Conservation (phyloP, 2,329 filamentous ascomycete genomes). For the Scedosporium aurantiacum region DNA sequence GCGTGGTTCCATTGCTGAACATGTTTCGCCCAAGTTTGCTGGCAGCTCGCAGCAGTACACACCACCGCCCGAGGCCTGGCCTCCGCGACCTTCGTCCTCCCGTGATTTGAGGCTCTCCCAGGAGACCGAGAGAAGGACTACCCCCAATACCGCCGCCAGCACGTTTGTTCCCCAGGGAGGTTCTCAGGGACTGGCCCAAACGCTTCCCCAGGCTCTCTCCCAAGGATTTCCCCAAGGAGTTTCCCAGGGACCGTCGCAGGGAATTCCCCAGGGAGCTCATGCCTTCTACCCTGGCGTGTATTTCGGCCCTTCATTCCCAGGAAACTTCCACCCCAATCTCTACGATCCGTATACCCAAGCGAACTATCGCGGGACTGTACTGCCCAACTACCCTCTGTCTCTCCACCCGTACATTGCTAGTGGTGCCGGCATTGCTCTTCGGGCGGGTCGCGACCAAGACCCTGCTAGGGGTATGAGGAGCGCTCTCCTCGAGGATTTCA, state of each 20-base stretch:
- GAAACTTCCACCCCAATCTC: constrained; percentile 24
- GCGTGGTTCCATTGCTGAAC: background rate
- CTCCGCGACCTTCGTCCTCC: constrained; percentile 20
- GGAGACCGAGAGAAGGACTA: constrained; percentile 27
- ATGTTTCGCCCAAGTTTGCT: constrained; percentile 11
- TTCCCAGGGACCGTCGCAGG: too few relatives aligned
- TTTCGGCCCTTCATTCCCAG: constrained; percentile 16
- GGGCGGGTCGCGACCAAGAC: constrained; percentile 44
- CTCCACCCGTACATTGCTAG: constrained; percentile 17
- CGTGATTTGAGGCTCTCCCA: constrained; percentile 21
- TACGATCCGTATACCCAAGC: constrained; percentile 24
- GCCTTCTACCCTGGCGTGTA: constrained; percentile 22
- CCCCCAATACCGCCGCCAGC: constrained; percentile 21
- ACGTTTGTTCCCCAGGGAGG: constrained; percentile 15
- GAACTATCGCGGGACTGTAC: constrained; percentile 24
- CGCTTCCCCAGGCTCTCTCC: too few relatives aligned
- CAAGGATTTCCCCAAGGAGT: too few relatives aligned
- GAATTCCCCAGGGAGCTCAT: constrained; percentile 14
- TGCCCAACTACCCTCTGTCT: constrained; percentile 22
- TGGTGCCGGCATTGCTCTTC: constrained; percentile 18
- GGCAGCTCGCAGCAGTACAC: constrained; percentile 16
- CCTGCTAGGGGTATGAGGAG: constrained; percentile 49
- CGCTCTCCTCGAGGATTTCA: constrained; percentile 67
- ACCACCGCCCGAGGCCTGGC: constrained; percentile 27
- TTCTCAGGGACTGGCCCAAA: too few relatives aligned